Percentiles rank a stretch among this genome's conserved stretches.
Evolutionary conservation across 2,329 filamentous ascomycete species (phyloP).

Genomic region (Grosmannia huntii): DNA sequence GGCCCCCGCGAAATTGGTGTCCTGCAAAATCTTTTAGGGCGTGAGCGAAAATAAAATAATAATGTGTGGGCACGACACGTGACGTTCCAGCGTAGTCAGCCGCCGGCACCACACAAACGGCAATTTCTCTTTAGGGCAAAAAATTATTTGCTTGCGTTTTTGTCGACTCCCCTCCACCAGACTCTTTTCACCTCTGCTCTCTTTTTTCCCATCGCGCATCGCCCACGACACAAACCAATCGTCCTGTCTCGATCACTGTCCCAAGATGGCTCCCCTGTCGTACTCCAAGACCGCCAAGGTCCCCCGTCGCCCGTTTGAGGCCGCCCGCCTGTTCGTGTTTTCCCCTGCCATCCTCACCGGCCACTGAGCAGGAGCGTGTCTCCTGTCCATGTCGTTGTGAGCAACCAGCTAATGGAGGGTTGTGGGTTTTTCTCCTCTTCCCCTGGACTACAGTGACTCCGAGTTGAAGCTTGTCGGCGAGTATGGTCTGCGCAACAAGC

Average conservation of each 20-base stretch:
- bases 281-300: conserved; percentile 99
- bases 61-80: conserved; percentile 11
- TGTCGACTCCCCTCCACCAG: not conserved
- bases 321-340: conserved; percentile 95
- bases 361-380: conserved; percentile 97
- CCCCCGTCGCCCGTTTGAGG: conserved; percentile 91
- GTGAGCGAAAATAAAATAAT: conserved; percentile 2
- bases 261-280: conserved; percentile 39
- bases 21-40: conserved; percentile 8
- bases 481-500: conserved; percentile 99
- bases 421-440: conserved; percentile 2
- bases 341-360: conserved; percentile 13
- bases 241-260: conserved; percentile 1
- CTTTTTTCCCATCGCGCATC: conserved; percentile 1
- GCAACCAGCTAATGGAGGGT: conserved; percentile 22
- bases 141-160: not conserved
- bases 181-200: not conserved
- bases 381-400: conserved; percentile 77
- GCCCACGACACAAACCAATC: conserved; percentile 5
- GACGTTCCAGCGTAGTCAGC: not conserved
- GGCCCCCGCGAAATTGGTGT: not conserved
- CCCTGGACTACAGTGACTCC: conserved; percentile 60
- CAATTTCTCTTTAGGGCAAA: conserved; percentile 10
- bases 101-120: conserved; percentile 4
- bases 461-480: conserved; percentile 99